These are phyloP conservation scores for Fusarium lateritium DNA, from an alignment of 2,329 filamentous ascomycete species.

Conservation along the genomic window DNA sequence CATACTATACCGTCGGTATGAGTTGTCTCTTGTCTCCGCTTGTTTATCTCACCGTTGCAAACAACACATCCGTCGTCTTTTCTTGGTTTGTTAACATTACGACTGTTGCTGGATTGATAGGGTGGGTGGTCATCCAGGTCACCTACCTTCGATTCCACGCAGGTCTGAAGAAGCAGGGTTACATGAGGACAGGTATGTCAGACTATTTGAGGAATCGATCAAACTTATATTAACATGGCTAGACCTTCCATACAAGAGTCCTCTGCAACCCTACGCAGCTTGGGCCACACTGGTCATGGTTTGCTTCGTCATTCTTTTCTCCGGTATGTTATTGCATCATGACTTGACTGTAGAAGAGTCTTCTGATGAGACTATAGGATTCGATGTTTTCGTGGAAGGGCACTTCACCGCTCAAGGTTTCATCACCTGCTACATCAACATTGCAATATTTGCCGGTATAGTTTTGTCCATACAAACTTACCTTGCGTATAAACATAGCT, in stretches of 20 bases:
- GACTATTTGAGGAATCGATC: fast-evolving
- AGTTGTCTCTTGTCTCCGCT: neutral
- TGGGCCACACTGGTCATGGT: neutral
- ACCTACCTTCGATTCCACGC: constrained; percentile 2
- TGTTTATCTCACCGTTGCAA: fast-evolving
- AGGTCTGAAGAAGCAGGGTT: neutral
- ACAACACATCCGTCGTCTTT: neutral
- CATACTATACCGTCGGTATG: neutral
- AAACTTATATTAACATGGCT: fast-evolving
- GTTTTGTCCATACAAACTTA: fast-evolving
- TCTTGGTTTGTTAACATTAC: neutral
- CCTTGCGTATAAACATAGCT: fast-evolving
- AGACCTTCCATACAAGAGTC: constrained; percentile 6
- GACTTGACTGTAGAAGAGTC: no score
- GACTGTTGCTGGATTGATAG: neutral
- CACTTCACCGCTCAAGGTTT: constrained; percentile 2
- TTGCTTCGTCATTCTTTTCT: neutral
- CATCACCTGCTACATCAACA: constrained; percentile 7
- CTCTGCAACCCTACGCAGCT: neutral
- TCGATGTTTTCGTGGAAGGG: neutral
- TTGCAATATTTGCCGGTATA: constrained; percentile 2
- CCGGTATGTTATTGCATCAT: neutral
- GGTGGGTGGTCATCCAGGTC: neutral
- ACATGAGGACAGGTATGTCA: neutral
- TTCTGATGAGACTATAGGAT: neutral